Percentiles rank a stretch among this genome's conserved stretches.
Conservation (phyloP, 495 filamentous ascomycete genomes). For the Xylaria nigripes region DNA sequence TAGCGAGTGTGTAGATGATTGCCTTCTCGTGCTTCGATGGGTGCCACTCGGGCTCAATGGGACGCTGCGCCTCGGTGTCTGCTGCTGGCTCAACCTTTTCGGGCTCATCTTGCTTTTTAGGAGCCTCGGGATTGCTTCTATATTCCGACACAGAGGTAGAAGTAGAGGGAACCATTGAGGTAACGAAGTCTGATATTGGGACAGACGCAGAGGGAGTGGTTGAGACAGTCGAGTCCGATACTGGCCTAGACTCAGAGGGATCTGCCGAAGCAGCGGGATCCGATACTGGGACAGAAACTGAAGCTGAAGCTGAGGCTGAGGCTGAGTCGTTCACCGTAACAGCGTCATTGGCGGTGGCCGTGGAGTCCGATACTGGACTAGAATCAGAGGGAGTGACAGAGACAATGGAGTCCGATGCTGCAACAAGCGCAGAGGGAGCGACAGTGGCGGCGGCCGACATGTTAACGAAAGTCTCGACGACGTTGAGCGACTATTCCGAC, state of each 20-base stretch:
- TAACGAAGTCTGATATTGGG: neutral
- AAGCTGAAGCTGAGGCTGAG: too few species aligned
- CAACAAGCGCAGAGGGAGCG: neutral
- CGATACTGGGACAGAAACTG: too few species aligned
- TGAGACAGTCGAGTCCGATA: neutral
- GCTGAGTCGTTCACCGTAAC: too few species aligned
- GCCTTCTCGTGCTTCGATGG: constrained; percentile 30
- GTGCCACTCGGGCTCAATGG: constrained; percentile 27
- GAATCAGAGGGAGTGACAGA: neutral
- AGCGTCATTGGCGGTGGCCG: neutral
- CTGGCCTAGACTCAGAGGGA: too few species aligned
- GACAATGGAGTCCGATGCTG: neutral
- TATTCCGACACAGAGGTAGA: constrained; percentile 4
- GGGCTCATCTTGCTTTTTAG: neutral
- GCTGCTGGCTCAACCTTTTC: neutral
- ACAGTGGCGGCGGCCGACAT: neutral
- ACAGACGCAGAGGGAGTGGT: neutral
- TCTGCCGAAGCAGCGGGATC: neutral
- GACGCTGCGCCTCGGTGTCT: constrained; percentile 7
- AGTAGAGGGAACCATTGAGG: neutral
- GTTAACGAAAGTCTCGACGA: neutral
- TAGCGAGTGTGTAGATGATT: constrained; percentile 36
- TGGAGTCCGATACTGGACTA: neutral
- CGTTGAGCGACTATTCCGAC: neutral
- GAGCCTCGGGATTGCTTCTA: neutral